A percentile compares a stretch with the other conserved stretches of the same genome.
These are phyloP conservation scores for Suhomyces kunorum DNA, from an alignment of 1,139 yeast species.

Conservation along the genomic window DNA sequence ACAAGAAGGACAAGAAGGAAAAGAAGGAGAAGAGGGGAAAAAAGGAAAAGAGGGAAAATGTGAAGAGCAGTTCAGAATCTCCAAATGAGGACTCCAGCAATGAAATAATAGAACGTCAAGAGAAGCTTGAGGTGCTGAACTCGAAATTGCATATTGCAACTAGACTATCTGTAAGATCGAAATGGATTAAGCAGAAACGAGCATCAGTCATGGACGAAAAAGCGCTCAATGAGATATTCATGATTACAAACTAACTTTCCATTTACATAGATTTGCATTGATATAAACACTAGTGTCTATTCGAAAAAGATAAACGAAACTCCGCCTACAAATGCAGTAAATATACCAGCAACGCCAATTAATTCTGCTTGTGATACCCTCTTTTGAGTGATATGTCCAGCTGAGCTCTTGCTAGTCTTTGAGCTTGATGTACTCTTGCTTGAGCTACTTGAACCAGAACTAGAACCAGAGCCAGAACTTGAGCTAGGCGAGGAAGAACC, in stretches of 20 bases:
- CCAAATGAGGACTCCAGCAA: slow-evolving; percentile 14
- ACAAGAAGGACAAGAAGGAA: slow-evolving; percentile 22
- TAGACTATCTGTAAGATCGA: slow-evolving; percentile 76
- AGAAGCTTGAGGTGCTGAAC: slow-evolving; percentile 5
- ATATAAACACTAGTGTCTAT: slow-evolving; percentile 8
- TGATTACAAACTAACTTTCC: slow-evolving; percentile 51
- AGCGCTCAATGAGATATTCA: slow-evolving; percentile 87
- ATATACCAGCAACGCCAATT: slow-evolving; percentile 32
- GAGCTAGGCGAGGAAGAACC: slow-evolving; percentile 31
- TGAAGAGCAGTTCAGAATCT: too few species aligned
- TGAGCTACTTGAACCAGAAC: slow-evolving; percentile 24
- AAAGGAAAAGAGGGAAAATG: slow-evolving; percentile 20
- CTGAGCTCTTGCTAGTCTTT: slow-evolving; percentile 24
- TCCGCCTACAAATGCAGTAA: slow-evolving; percentile 43
- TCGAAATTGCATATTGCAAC: slow-evolving; percentile 43
- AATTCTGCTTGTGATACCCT: slow-evolving; percentile 33
- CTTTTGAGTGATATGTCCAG: slow-evolving; percentile 27
- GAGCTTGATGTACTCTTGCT: slow-evolving; percentile 26
- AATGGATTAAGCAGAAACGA: slow-evolving; percentile 83
- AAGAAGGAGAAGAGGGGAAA: slow-evolving; percentile 23
- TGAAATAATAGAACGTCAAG: slow-evolving; percentile 13
- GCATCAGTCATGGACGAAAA: slow-evolving; percentile 89
- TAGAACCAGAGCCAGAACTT: slow-evolving; percentile 25
- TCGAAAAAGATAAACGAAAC: slow-evolving; percentile 36
- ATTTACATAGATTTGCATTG: neutral